Evolutionary conservation across 2,329 filamentous ascomycete genomes (phyloP).

Genomic region (Teratosphaeria zuluensis): DNA sequence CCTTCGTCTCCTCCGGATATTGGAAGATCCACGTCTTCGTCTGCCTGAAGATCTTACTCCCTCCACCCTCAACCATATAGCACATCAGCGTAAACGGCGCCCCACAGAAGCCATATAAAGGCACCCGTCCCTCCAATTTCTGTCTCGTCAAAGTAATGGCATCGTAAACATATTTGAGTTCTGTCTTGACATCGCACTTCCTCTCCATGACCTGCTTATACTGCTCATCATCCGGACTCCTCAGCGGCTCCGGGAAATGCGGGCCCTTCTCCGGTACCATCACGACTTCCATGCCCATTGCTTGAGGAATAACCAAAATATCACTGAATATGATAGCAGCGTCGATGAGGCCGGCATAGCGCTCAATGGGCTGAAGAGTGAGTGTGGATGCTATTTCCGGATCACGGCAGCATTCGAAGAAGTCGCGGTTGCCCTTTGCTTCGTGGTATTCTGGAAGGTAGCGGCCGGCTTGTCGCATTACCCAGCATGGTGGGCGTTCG

Average conservation of each 20-base stretch:
- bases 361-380: conserved; percentile 89
- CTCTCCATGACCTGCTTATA: conserved; percentile 67
- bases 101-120: conserved; percentile 91
- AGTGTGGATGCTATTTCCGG: conserved; percentile 88
- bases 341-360: conserved; percentile 81
- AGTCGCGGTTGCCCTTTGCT: conserved; percentile 82
- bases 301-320: conserved; percentile 94
- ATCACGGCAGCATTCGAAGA: conserved; percentile 93
- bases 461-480: conserved; percentile 97
- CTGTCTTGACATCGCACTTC: conserved; percentile 71
- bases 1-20: conserved; percentile 70
- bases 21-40: conserved; percentile 96
- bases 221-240: conserved; percentile 70
- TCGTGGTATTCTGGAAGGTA: conserved; percentile 98
- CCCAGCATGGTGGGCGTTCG: conserved; percentile 92
- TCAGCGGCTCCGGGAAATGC: conserved; percentile 79
- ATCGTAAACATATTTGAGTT: conserved; percentile 90
- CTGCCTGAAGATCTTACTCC: conserved; percentile 88
- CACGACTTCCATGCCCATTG: conserved; percentile 96
- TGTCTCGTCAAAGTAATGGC: conserved; percentile 84
- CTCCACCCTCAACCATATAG: conserved; percentile 98
- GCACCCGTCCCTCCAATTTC: conserved; percentile 80
- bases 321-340: conserved; percentile 98
- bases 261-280: conserved; percentile 98
- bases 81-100: conserved; percentile 94